These are phyloP conservation scores for Artomyces pyxidatus DNA, from an alignment of 768 basidiomycete species.

Conservation along the genomic window DNA sequence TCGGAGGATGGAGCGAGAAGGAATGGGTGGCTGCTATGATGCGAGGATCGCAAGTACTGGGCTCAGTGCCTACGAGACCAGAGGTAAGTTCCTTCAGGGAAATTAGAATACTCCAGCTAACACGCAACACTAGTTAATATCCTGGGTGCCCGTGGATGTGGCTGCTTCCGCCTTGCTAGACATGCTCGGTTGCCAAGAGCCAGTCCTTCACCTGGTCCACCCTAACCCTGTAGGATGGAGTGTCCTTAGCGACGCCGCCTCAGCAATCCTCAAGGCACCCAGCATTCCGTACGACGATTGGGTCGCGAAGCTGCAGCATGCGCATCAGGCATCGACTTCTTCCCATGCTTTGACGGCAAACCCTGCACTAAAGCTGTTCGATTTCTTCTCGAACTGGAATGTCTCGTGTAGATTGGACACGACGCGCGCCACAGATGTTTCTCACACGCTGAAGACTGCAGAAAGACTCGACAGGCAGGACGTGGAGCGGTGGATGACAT, in stretches of 20 bases:
- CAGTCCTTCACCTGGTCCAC: conserved; percentile 10
- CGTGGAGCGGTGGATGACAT: background rate
- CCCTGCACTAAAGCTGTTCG: background rate
- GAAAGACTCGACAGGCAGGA: background rate
- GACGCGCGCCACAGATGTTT: background rate
- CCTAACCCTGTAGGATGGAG: conserved; percentile 5
- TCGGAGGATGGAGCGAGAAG: background rate
- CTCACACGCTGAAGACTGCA: background rate
- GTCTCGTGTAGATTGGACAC: background rate
- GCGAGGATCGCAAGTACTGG: background rate
- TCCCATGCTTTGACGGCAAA: background rate
- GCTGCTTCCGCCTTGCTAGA: conserved; percentile 9
- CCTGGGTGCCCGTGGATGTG: conserved; percentile 11
- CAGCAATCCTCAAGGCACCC: background rate
- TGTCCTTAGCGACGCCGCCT: background rate
- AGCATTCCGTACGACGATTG: conserved; percentile 5
- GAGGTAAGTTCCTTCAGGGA: background rate
- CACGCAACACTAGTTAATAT: background rate
- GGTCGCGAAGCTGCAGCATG: background rate
- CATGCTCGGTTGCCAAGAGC: conserved; percentile 1
- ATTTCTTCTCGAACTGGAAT: background rate
- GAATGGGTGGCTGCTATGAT: conserved; percentile 1
- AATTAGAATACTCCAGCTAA: background rate
- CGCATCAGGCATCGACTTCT: background rate
- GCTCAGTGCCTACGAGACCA: background rate